Evolutionary conservation across 2,329 filamentous ascomycete genomes (phyloP), one percentile per base, ranked within the genome.

Genomic region (Malbranchea zuffiana): DNA sequence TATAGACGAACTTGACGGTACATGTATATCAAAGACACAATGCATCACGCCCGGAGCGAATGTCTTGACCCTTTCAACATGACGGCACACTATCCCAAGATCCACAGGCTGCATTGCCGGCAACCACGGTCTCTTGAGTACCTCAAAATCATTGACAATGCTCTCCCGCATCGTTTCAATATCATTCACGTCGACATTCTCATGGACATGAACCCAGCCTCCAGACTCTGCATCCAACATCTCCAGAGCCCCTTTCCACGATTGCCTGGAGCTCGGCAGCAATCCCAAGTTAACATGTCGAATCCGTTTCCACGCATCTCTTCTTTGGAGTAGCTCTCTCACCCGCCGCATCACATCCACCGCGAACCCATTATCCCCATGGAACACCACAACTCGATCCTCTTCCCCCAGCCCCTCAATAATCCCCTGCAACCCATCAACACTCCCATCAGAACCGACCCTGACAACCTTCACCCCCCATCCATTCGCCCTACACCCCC

Each of bases 401-500:
- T 67, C 67, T 5, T 46, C 45, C 13, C 16, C 36, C 18, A 56
- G 45, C 17, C 40, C 20, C 8, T 51, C 47, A 20, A 60, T 55
- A 13, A 64, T 50, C 1, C 61, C 55, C 5, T 52, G 35, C 12
- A 56, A 24, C 1, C 44, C 29, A 28, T 41, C 35, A 24, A 38
- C 6, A 3, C 32, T 44, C 1, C 54, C 51, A 13, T 69, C 51
- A 0, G 69, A 64, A 0, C 40, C 35, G 11, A 64, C 44, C 18
- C 37, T 45, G 21, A 82, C 58, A 10, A 82, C 67, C 39, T 61
- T 65, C 6, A 78, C 72, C 0, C 53, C 58, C 77, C 80, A 86
- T 25, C 72, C 70, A 52, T 87, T 87, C 19, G 60, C 73, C 29
- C 66, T 50, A 18, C 87, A 83, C 15, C 86, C 88, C 46, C 82